Evolutionary conservation across 1,139 yeast species (phyloP).

Genomic region (Geotrichum klebahnii): DNA sequence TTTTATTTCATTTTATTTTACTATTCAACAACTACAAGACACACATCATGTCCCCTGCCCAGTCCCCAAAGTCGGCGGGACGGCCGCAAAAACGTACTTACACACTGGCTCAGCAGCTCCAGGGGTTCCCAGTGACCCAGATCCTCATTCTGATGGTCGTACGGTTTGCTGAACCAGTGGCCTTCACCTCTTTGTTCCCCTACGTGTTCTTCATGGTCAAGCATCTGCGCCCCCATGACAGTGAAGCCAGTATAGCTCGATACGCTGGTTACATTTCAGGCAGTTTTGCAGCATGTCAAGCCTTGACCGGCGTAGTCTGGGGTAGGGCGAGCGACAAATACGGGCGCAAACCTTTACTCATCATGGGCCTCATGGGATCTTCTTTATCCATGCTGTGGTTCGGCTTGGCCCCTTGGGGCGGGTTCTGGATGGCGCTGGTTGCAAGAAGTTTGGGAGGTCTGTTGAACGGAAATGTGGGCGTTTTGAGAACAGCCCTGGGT

Average conservation of each 20-base stretch:
- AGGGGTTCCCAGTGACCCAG: constrained; percentile 52
- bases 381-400: constrained; percentile 47
- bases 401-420: constrained; percentile 52
- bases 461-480: constrained; percentile 60
- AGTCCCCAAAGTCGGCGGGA: neutral
- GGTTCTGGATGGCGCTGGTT: constrained; percentile 50
- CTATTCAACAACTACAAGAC: no score
- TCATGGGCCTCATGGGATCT: constrained; percentile 52
- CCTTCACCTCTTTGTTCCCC: constrained; percentile 62
- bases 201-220: constrained; percentile 62
- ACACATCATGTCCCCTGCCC: neutral
- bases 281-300: constrained; percentile 52
- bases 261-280: constrained; percentile 60
- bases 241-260: constrained; percentile 42
- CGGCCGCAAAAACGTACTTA: constrained; percentile 18
- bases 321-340: constrained; percentile 51
- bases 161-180: constrained; percentile 58
- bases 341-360: constrained; percentile 57
- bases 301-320: constrained; percentile 56
- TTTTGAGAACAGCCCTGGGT: constrained; percentile 56
- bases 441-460: constrained; percentile 55
- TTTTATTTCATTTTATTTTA: no score
- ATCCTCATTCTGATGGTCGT: constrained; percentile 45
- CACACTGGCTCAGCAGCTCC: constrained; percentile 37
- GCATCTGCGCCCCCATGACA: constrained; percentile 34